Percentiles rank a stretch among this genome's conserved stretches.
Conservation (phyloP, 345 rosid genomes). For the Trapa bicornis region DNA sequence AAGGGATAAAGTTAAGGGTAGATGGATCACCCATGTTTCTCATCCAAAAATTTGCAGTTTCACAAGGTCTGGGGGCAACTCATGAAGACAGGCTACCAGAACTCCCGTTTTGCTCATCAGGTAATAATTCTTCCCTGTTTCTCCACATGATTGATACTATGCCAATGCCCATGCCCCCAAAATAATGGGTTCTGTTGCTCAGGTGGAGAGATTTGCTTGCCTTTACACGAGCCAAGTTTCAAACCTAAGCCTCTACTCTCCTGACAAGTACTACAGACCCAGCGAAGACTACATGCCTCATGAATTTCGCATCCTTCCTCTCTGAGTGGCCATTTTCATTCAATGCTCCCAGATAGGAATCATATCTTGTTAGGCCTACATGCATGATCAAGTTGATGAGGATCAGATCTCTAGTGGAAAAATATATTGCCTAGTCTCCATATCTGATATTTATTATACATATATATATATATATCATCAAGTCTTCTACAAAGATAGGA, state of each 20-base stretch:
- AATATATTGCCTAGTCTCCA: background rate
- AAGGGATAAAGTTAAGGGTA: too few relatives aligned
- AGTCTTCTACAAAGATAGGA: background rate
- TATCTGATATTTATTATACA: background rate
- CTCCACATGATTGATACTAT: background rate
- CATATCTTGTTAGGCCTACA: background rate
- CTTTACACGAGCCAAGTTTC: conserved; percentile 90
- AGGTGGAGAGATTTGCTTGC: conserved; percentile 99
- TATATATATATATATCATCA: background rate
- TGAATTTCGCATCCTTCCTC: conserved; percentile 62
- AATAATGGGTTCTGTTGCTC: conserved; percentile 4
- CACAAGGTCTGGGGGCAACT: conserved; percentile 97
- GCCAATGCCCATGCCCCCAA: too few relatives aligned
- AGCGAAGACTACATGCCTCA: conserved; percentile 96
- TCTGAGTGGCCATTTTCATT: conserved; percentile 13
- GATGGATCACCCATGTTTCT: too few relatives aligned
- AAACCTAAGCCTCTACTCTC: conserved; percentile 78
- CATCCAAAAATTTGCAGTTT: conserved; percentile 31
- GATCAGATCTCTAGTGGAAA: background rate
- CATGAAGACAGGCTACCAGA: conserved; percentile 95
- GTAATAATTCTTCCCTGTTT: conserved; percentile 14
- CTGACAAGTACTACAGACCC: conserved; percentile 85
- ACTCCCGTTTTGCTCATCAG: conserved; percentile 99
- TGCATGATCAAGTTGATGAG: background rate
- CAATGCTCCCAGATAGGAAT: background rate